Base-by-base conservation (phyloP, 2,329 filamentous ascomycete genomes). In the Pestalotiopsis sp. region DNA sequence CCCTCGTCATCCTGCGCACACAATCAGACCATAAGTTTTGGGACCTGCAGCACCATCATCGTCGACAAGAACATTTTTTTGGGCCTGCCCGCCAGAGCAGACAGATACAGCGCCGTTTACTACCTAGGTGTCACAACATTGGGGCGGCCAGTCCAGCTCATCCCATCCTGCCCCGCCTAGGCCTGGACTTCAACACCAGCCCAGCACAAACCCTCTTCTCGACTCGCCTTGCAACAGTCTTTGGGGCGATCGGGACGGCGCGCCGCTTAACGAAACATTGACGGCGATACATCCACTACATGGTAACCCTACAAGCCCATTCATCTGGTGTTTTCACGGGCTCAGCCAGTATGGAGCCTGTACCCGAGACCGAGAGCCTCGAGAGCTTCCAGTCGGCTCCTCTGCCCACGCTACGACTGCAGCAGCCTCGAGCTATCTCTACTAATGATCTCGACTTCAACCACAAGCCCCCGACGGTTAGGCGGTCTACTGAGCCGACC, bases 291-390 rank as follows among this genome's bases (percentile, higher is more conserved):
- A 31, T 27, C 6, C 6, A 20, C 20, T 55, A 65, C 45, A 67
- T 67, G 59, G 27, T 62, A 2, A 62, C 25, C 59, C 9, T 39
- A 38, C n/a, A 23, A 62, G 59, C 27, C 25, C 59, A 36, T 36
- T 38, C 27, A 17, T 36, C 59, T 20, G 59, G 27, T 7, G 25
- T 62, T 31, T 62, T 39, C 13, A 39, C 45, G 59, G 59, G 36
- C 38, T 52, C 52, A 65, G 52, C 12, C 41, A 79, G 74, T 73
- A 91, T 91, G 89, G 89, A 91, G 79, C 88, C 89, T 69, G 89
- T 91, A 75, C 89, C 89, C 72, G 89, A 91, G 82, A 90, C 89
- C 64, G 88, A 91, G 82, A 85, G 88, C 72, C 88, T 91, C 86
- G 88, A 91, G 83, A 88, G 88, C 77, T 91, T 91, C 76, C 86